Evolutionary conservation across 805 yeast species (phyloP), one percentile per base, ranked within the genome.

Genomic region (Wickerhamomyces chambardii): DNA sequence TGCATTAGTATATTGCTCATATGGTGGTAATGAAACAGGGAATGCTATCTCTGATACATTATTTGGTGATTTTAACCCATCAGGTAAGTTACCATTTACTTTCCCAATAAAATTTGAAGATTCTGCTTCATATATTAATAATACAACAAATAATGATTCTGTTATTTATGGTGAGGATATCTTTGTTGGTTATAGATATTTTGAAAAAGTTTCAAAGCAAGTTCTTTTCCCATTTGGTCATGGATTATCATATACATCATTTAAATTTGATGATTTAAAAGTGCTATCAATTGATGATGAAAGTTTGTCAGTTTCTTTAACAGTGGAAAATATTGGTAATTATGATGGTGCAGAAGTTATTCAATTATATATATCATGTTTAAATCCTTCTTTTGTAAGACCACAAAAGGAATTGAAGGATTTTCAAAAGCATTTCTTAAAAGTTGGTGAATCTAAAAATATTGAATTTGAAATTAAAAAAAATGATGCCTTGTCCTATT

Each of bases 131-230:
- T 73, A 47, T 52, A 50, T 69, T 41, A 69, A 63, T 50, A 70
- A 56, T 53, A 56, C 58, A 29, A 56, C 73, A 9, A 64, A 64
- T 42, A 59, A 59, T 40, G 78, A 78, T 30, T 53, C 62, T 33
- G 68, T 64, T 19, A 46, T 65, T 37, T 75, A 75, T 43, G 78
- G 80, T 33, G 82, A 75, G 50, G 78, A 73, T 47, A 67, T 75
- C 22, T 74, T 59, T 46, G 70, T 75, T 31, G 81, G 81, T 12
- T 73, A 75, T 57, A 56, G 70, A 32, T 70, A 54, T 54, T 75
- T 70, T 53, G 79, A 75, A 41, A 66, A 66, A 49, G 48, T 55
- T 25, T 57, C 64, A 36, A 51, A 51, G 27, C 59, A 58, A 12
- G 70, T 68, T 2, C 57, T 66, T 33, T 74, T 64, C 56, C 73